Conservation (phyloP, 1,284 basidiomycete genomes). For the Pascua sp. region DNA sequence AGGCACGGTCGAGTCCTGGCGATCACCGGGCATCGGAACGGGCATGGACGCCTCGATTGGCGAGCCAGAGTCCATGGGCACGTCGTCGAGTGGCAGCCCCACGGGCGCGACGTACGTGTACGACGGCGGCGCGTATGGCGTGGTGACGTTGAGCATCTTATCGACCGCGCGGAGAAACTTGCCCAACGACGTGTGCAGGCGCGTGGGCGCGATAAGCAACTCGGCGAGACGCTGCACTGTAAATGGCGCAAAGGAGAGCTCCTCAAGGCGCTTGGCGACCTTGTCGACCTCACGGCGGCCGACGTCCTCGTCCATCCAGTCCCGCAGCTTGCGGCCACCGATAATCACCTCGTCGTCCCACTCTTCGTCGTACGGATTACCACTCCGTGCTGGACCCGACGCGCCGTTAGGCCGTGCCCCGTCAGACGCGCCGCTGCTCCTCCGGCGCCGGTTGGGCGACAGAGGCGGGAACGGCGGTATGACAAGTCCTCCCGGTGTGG, state of each 20-base stretch:
- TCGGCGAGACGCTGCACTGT: conserved; percentile 89
- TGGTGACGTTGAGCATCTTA: conserved; percentile 79
- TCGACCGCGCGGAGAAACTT: conserved; percentile 90
- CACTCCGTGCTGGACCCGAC: not conserved
- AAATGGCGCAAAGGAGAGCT: conserved; percentile 72
- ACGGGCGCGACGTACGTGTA: conserved; percentile 29
- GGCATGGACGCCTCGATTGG: conserved; percentile 3
- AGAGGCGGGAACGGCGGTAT: conserved; percentile 72
- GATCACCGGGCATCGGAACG: too few relatives aligned
- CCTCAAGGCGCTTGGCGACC: conserved; percentile 66
- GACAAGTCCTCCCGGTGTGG: conserved; percentile 62
- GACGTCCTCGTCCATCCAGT: conserved; percentile 57
- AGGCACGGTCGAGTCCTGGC: conserved; percentile 35
- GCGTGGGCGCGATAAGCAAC: conserved; percentile 66
- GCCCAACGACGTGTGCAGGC: conserved; percentile 72
- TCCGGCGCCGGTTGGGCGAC: conserved; percentile 51
- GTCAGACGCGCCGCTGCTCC: not conserved
- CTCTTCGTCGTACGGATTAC: conserved; percentile 34
- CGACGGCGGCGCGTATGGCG: conserved; percentile 49
- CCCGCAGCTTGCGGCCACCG: conserved; percentile 56
- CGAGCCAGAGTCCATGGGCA: too few relatives aligned
- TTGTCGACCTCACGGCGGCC: conserved; percentile 59
- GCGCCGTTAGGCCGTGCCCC: conserved; percentile 12
- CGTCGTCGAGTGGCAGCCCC: too few relatives aligned
- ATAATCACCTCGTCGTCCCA: conserved; percentile 47